Evolutionary conservation across 1,284 basidiomycete species (phyloP), one percentile per base, ranked within the genome.

Genomic region (Pseudozyma sp.): DNA sequence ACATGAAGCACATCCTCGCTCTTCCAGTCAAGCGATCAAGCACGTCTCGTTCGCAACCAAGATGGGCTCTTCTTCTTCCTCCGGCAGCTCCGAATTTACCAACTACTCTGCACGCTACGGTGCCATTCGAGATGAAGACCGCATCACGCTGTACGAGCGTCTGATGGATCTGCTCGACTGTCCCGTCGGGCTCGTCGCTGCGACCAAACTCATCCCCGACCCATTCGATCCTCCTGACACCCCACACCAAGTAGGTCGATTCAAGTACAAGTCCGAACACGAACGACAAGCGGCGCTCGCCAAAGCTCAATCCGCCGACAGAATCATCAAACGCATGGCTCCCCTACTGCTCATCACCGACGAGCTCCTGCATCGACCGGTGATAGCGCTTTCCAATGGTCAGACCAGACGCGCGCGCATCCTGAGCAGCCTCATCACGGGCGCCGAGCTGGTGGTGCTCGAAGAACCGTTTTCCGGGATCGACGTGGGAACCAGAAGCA

Each of bases 351-450:
- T 65, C 14, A 64, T 84, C 24, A 65, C 53, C 11, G 52, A 73
- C 29, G 52, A 78, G n/a, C 50, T 84, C 16, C 61, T 84, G 0
- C 46, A 76, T 34, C 60, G 74, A 17, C 78, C 78, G 2, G 54
- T 79, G 7, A 80, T 85, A 87, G 89, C 72, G 87, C 90, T 98
- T 52, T 93, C 92, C 69, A 96, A 96, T 76, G 96, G 96, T 0
- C 96, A 99, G 86, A 97, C 91, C 19, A 86, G 96, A 39, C 86
- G 94, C 29, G 94, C 94, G 5, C 87, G 94, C 51, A 92, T 99
- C 47, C 87, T 92, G 3, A 90, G 90, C 71, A 92, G 93, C 0
- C 84, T 98, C 9, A 84, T 97, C 43, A 86, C 63, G 75, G 97
- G 49, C 4, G 72, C 75, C 13, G 39, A 91, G 91, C 90, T 81